These are phyloP conservation scores for Arthrobotrys pseudoclavata DNA, from an alignment of 2,329 filamentous ascomycete genomes.

Conservation along the genomic window DNA sequence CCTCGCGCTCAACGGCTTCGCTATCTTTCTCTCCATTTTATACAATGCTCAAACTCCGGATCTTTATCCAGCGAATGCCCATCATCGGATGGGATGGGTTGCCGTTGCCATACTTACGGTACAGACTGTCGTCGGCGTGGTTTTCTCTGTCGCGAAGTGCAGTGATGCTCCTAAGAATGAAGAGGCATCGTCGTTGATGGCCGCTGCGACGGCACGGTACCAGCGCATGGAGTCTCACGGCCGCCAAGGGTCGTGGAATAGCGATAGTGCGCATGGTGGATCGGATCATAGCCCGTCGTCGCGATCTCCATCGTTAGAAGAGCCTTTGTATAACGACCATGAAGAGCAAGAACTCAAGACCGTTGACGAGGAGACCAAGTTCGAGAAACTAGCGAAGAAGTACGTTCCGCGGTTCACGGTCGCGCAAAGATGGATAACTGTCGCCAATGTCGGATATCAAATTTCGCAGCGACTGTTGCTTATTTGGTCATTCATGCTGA, in stretches of 20 bases:
- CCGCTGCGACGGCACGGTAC: constrained; percentile 66
- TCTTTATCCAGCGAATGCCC: constrained; percentile 87
- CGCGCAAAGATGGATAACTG: constrained; percentile 39
- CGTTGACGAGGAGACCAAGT: constrained; percentile 36
- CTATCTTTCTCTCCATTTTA: constrained; percentile 75
- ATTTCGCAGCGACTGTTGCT: constrained; percentile 82
- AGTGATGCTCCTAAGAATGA: constrained; percentile 64
- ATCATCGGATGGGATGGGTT: constrained; percentile 89
- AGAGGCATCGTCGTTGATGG: constrained; percentile 74
- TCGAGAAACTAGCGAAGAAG: constrained; percentile 48
- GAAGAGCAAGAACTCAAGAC: constrained; percentile 48
- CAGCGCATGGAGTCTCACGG: constrained; percentile 48
- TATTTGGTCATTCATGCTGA: constrained; percentile 79
- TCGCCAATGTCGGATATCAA: constrained; percentile 74
- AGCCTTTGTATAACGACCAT: constrained; percentile 38
- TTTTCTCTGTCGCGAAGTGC: constrained; percentile 70
- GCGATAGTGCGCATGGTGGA: constrained; percentile 57
- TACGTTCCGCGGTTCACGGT: constrained; percentile 54
- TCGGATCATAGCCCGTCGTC: constrained; percentile 54
- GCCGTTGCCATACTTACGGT: constrained; percentile 78
- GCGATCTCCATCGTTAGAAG: constrained; percentile 51
- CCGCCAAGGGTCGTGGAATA: constrained; percentile 54
- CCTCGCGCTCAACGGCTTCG: constrained; percentile 74
- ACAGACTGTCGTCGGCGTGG: constrained; percentile 77
- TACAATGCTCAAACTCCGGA: constrained; percentile 88